Evolutionary conservation across 495 filamentous ascomycete genomes (phyloP).

Genomic region (Aspergillus sclerotioniger): DNA sequence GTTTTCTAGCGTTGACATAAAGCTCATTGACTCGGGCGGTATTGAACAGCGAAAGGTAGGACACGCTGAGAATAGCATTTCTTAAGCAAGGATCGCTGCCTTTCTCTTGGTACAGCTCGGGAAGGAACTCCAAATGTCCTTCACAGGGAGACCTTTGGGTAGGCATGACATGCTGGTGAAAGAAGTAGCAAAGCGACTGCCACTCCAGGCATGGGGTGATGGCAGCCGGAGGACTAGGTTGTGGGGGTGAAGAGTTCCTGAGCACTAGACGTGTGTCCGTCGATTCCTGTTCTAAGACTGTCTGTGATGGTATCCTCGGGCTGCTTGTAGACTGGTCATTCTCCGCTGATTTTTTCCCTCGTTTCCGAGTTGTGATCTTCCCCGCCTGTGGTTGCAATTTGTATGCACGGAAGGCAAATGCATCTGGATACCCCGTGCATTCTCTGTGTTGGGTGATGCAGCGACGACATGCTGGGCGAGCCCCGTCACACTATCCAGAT

Average conservation of each 20-base stretch:
- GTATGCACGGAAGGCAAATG: neutral
- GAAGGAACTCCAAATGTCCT: slow-evolving; percentile 7
- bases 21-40: neutral
- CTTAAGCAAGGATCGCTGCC: neutral
- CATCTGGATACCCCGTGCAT: slow-evolving; percentile 6
- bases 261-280: neutral
- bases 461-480: neutral
- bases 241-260: neutral
- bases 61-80: slow-evolving; percentile 8
- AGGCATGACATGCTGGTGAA: neutral
- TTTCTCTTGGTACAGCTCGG: slow-evolving; percentile 4
- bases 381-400: neutral
- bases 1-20: neutral
- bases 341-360: neutral
- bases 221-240: neutral
- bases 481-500: neutral
- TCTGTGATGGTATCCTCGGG: neutral
- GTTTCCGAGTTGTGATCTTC: neutral
- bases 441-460: neutral
- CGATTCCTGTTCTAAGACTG: too few relatives aligned
- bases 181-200: slow-evolving; percentile 6
- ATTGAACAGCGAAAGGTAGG: slow-evolving; percentile 6
- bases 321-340: neutral
- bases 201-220: neutral
- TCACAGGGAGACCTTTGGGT: slow-evolving; percentile 1